Evolutionary conservation across 495 filamentous ascomycete genomes (phyloP), one percentile per base, ranked within the genome.

Genomic region (Cenococcum geophilum): DNA sequence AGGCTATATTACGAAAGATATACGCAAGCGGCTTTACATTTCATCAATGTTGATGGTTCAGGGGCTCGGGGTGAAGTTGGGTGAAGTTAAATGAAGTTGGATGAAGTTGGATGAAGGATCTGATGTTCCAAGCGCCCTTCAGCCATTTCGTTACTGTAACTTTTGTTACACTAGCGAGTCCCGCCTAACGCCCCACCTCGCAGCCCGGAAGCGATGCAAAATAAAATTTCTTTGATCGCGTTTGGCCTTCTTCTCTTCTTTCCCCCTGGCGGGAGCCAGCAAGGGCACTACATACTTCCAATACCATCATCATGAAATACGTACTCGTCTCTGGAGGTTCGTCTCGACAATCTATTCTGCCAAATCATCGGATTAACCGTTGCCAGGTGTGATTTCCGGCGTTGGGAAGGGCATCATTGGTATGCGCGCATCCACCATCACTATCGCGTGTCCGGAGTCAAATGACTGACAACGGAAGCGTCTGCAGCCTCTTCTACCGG

Each of bases 371-470:
- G 5, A 48, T 23, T 32, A n/a, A 47, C 25, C 5, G n/a, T 32
- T 59, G 25, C 53, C 2, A 86, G 85, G 87, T 78, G 85, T 89
- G 66, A 89, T 91, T 58, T 83, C 80, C 67, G 89, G 89, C 63
- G 85, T 93, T 71, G 89, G 89, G 61, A 92, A 92, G 76, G 89
- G 89, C 69, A 81, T 89, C 52, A 89, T 90, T 70, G 83, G 86
- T 87, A 82, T 72, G 72, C 72, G 43, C 66, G 20, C 16, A 11
- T 16, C 49, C 49, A 23, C 49, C 49, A 6, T 32, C 27, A 32
- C 6, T 32, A 2, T 32, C 49, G 40, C 43, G 49, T 42, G 52
- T 34, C 27, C 55, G 48, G 40, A 36, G 2, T 47, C 6, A 60
- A 54, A 58, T 43, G 42, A 60, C 65, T 61, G 59, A 64, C 62